phyloP scores from a whole-genome alignment of 2,329 filamentous ascomycete genomes.

The Didymella lethalis region DNA sequence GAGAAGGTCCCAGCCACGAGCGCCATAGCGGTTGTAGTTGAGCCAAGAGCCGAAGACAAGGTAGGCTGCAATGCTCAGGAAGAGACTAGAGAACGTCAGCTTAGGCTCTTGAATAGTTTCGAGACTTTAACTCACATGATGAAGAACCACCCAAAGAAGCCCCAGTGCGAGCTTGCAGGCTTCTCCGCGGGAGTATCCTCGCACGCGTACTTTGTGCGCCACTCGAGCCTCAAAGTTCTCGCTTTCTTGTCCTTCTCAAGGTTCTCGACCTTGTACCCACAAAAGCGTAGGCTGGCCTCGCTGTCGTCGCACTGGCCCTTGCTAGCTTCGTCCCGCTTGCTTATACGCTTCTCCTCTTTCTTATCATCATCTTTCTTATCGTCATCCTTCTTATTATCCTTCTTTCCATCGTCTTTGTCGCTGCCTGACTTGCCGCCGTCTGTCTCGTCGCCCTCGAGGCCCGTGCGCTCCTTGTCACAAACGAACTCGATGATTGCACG shows the following conservation, averaged over 20 bases:
- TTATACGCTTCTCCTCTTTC: slow-evolving; percentile 29
- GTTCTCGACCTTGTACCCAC: slow-evolving; percentile 70
- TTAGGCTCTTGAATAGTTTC: neutral
- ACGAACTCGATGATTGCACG: slow-evolving; percentile 84
- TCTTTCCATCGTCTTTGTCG: slow-evolving; percentile 30
- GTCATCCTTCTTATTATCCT: slow-evolving; percentile 38
- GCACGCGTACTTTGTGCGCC: slow-evolving; percentile 89
- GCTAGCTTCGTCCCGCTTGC: slow-evolving; percentile 43
- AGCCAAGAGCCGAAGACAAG: slow-evolving; percentile 98
- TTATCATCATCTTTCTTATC: slow-evolving; percentile 42
- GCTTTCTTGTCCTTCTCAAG: slow-evolving; percentile 60
- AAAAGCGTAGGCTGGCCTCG: slow-evolving; percentile 72
- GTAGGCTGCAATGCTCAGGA: slow-evolving; percentile 85
- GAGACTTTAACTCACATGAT: slow-evolving; percentile 72
- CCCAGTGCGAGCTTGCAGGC: slow-evolving; percentile 72
- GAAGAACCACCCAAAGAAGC: slow-evolving; percentile 97
- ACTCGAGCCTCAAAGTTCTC: slow-evolving; percentile 76
- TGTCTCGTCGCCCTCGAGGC: slow-evolving; percentile 71
- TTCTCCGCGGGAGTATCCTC: slow-evolving; percentile 53
- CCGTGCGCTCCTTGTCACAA: slow-evolving; percentile 76
- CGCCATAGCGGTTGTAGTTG: slow-evolving; percentile 97
- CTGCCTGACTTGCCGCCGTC: slow-evolving; percentile 23
- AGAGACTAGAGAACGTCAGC: slow-evolving; percentile 65
- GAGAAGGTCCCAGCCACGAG: slow-evolving; percentile 91
- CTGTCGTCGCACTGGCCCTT: slow-evolving; percentile 45